phyloP scores from a whole-genome alignment of 495 filamentous ascomycete species.

The Aspergillus sclerotiicarbonarius region DNA sequence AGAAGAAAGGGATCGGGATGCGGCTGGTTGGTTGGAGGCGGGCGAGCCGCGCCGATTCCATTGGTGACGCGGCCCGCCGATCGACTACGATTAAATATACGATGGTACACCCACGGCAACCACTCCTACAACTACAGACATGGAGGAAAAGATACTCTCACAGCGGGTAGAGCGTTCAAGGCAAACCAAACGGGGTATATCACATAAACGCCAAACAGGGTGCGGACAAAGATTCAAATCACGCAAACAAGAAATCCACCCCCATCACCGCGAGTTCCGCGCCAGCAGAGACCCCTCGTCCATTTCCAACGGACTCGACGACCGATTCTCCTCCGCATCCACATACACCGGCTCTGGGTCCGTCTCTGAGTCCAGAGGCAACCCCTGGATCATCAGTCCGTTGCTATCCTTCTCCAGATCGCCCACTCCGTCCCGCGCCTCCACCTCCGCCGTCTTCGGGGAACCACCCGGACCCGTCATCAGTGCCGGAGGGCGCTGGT shows the following conservation, averaged over 20 bases:
- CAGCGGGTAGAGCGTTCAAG: too few species aligned
- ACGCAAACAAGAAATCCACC: background rate
- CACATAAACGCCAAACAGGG: conserved; percentile 42
- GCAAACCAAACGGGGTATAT: conserved; percentile 36
- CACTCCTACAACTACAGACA: too few species aligned
- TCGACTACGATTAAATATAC: background rate
- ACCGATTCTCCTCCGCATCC: conserved; percentile 13
- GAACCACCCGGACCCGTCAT: conserved; percentile 49
- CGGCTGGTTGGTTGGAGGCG: background rate
- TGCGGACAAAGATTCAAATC: background rate
- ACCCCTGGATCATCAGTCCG: conserved; percentile 36
- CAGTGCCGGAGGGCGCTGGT: conserved; percentile 82
- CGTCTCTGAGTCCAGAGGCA: conserved; percentile 24
- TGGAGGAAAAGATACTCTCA: too few species aligned
- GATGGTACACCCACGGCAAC: too few species aligned
- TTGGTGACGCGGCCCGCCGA: conserved; percentile 1
- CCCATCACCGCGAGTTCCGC: conserved; percentile 19
- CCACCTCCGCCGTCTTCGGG: conserved; percentile 11
- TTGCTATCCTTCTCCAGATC: conserved; percentile 26
- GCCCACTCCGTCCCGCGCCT: conserved; percentile 2
- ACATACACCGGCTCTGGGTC: conserved; percentile 18
- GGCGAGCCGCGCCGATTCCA: background rate
- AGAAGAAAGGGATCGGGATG: background rate
- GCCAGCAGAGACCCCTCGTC: conserved; percentile 24
- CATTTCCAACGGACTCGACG: conserved; percentile 27